Evolutionary conservation across 345 rosid genomes (phyloP).

Genomic region (Rhodomyrtus tomentosa): DNA sequence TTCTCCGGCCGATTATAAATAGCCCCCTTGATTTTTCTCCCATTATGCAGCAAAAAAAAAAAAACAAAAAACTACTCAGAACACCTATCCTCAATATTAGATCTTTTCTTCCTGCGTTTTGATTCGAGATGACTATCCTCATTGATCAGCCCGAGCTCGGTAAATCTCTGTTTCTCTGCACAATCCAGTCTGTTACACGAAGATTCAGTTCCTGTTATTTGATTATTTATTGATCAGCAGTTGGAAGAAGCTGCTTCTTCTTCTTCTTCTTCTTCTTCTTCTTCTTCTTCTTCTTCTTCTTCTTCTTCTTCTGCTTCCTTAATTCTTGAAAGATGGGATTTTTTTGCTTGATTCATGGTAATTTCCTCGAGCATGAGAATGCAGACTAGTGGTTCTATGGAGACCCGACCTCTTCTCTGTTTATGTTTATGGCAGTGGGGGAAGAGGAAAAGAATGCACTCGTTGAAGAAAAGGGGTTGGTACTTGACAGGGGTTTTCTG

Average conservation of each 20-base stretch:
- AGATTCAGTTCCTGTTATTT: not conserved
- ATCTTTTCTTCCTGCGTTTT: not conserved
- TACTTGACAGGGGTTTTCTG: conserved; percentile 41
- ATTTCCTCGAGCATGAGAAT: not conserved
- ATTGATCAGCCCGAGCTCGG: conserved; percentile 33
- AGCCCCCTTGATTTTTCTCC: not conserved
- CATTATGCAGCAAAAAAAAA: not conserved
- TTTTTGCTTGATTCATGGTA: not conserved
- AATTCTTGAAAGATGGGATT: not conserved
- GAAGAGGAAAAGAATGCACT: conserved; percentile 26
- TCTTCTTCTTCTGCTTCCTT: not conserved
- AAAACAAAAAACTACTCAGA: not conserved
- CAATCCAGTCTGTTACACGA: not conserved
- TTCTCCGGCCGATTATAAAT: conserved; percentile 33
- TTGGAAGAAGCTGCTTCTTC: not conserved
- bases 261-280: not conserved
- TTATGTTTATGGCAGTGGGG: conserved; percentile 5
- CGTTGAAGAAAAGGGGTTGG: conserved; percentile 27
- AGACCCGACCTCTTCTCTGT: not conserved
- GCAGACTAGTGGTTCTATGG: not conserved
- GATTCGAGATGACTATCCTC: conserved; percentile 34
- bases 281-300: not conserved
- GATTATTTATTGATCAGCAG: not conserved
- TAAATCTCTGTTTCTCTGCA: not conserved
- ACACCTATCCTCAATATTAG: not conserved